Base-by-base conservation (phyloP, 257 asterid species). In the Nicotiana knightiana region DNA sequence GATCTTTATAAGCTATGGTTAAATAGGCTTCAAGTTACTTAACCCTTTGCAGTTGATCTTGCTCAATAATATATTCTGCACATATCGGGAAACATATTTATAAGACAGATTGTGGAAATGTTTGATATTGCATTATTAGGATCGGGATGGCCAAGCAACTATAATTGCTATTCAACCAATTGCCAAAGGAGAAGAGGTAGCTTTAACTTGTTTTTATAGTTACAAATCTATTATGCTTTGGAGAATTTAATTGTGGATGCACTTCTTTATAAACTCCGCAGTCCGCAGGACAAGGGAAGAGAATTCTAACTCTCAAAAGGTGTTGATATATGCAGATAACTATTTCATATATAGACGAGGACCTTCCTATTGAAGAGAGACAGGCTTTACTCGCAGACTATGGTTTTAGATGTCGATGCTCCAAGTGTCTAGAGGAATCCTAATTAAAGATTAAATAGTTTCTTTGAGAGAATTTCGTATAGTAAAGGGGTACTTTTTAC, bases 321-420 rank as follows among this genome's bases (percentile, higher is more conserved):
- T 82, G 9, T 53, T 18, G 70, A 6, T 43, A 35, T 80, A 84
- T 82, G 37, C 93, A 96, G 99, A 85, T 94, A 80, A 92, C 96
- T 30, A 96, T 94, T 84, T 96, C 99, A 1, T 94, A 96, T 89
- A 89, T 96, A 78, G 97, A 93, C 28, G 99, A 96, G 87, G 97
- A 93, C 43, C 91, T 90, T 86, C 86, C 96, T 12, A 90, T 89
- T 10, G 87, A 89, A 83, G 98, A 94, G 78, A 93, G 98, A 82
- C 98, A 90, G 84, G 82, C 82, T 61, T 84, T 54, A 37, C 97
- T 96, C 53, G 97, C 93, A 39, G 98, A 94, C 84, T 96, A 96
- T 85, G 98, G 97, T 43, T 96, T 96, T 83, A 85, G 51, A 81
- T 94, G 98, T 82, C 87, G 85, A 91, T 94, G 98, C 87, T 86